Conservation (phyloP, 1,284 basidiomycete genomes). For the Tranzscheliella williamsii region DNA sequence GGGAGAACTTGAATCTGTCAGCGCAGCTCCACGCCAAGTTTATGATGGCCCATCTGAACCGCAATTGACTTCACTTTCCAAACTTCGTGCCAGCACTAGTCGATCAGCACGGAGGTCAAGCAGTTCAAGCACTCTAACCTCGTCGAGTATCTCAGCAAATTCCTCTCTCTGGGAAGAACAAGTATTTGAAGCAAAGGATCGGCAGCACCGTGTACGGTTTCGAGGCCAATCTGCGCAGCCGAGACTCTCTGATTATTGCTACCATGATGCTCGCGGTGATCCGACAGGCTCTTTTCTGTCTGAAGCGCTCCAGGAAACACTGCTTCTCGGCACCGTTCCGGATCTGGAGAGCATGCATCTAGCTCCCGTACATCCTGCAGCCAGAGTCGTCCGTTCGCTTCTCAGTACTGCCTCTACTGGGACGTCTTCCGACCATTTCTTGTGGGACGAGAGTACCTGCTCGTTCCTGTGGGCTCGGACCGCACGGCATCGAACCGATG, state of each 20-base stretch:
- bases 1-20: too few species aligned
- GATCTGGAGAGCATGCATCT: constrained; percentile 6
- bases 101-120: too few species aligned
- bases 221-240: neutral
- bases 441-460: constrained; percentile 28
- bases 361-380: constrained; percentile 22
- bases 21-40: too few species aligned
- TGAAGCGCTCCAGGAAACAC: constrained; percentile 18
- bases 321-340: neutral
- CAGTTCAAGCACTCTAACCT: too few species aligned
- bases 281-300: neutral
- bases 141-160: neutral
- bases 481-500: constrained; percentile 5
- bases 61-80: too few species aligned
- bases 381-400: constrained; percentile 22
- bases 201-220: neutral
- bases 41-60: too few species aligned
- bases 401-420: constrained; percentile 20
- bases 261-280: neutral
- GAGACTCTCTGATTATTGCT: neutral
- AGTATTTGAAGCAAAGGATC: neutral
- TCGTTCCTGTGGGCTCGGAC: constrained; percentile 33
- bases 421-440: constrained; percentile 35
- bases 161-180: neutral
- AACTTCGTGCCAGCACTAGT: too few species aligned